These are phyloP conservation scores for Sordaria brevicollis DNA, from an alignment of 495 filamentous ascomycete genomes.

Conservation along the genomic window DNA sequence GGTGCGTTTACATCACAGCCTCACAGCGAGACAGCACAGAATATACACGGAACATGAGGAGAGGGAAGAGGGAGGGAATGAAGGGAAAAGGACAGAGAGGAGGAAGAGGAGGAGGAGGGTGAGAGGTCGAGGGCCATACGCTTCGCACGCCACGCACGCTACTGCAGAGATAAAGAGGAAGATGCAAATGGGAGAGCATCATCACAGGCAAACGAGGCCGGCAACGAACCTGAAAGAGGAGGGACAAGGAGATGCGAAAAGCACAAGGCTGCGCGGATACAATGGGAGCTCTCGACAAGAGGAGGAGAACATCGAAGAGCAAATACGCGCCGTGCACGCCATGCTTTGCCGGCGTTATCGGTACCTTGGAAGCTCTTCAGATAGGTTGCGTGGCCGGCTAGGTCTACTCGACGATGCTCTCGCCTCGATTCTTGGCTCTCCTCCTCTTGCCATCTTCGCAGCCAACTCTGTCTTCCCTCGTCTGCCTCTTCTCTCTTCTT, in stretches of 20 bases:
- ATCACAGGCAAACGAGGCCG: not conserved
- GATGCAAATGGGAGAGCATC: not conserved
- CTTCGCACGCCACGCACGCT: too few relatives aligned
- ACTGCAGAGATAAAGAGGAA: not conserved
- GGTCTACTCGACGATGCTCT: not conserved
- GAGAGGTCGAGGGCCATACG: not conserved
- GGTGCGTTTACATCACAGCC: slow-evolving; percentile 55
- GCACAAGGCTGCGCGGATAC: not conserved
- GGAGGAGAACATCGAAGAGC: not conserved
- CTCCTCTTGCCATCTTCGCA: not conserved
- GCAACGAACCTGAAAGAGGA: not conserved
- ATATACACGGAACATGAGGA: not conserved
- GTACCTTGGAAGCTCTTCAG: not conserved
- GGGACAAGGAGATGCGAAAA: not conserved
- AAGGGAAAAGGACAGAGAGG: not conserved
- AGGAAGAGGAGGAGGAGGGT: not conserved
- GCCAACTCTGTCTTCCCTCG: not conserved
- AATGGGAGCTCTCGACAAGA: not conserved
- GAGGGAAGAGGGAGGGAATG: not conserved
- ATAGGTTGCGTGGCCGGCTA: not conserved
- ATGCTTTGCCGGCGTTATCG: not conserved
- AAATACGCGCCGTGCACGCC: not conserved
- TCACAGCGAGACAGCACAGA: not conserved
- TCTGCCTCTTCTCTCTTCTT: not conserved
- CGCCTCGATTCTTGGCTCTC: not conserved